phyloP scores from a whole-genome alignment of 179 eudicot genomes.

The Vitellaria paradoxa region DNA sequence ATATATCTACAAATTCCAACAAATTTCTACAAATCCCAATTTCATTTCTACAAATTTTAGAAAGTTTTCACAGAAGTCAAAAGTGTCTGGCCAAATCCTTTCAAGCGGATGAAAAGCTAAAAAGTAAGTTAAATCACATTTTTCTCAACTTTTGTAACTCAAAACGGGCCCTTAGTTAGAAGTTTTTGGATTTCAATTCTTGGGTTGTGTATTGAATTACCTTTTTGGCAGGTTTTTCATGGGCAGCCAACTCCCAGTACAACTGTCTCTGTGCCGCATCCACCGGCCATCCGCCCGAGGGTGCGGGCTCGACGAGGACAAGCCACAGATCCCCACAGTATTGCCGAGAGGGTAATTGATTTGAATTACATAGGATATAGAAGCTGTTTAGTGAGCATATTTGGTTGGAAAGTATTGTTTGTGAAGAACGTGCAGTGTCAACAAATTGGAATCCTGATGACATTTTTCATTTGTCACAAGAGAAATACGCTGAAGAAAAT shows the following conservation, averaged over 20 bases:
- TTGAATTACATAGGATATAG: neutral
- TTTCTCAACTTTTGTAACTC: no score
- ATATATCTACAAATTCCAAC: no score
- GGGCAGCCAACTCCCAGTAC: slow-evolving; percentile 58
- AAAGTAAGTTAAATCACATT: no score
- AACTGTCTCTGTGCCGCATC: slow-evolving; percentile 60
- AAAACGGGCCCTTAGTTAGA: no score
- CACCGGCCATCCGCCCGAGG: slow-evolving; percentile 80
- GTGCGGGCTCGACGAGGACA: slow-evolving; percentile 96
- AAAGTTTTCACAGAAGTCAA: no score
- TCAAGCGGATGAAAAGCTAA: no score
- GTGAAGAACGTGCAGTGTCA: neutral
- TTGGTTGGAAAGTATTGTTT: neutral
- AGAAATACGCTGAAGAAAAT: neutral
- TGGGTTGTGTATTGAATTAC: neutral
- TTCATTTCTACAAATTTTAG: no score
- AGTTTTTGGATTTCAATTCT: neutral
- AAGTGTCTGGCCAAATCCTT: no score
- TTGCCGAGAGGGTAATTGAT: slow-evolving; percentile 78
- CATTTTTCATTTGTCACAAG: no score
- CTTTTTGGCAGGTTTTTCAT: slow-evolving; percentile 52
- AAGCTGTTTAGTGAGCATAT: neutral
- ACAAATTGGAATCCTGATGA: neutral
- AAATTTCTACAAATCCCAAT: no score
- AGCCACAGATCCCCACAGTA: slow-evolving; percentile 98